Base-by-base conservation (phyloP, 768 basidiomycete species). In the Leccinum disarticulatum region DNA sequence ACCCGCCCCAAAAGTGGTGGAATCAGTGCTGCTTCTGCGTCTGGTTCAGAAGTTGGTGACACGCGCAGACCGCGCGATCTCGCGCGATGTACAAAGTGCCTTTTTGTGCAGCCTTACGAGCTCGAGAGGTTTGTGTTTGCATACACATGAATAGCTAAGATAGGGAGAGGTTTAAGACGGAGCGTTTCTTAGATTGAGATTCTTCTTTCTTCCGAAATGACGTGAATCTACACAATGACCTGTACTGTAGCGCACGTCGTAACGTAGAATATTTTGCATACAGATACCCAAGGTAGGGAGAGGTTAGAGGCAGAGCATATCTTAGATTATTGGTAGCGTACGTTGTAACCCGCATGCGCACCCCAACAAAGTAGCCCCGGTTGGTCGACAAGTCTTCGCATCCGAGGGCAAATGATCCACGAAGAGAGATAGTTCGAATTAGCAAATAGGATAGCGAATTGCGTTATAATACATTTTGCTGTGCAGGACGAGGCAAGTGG, bases 31-130 rank as follows among this genome's bases (percentile, higher is more conserved):
- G 64, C 31, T 60, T 63, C 15, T 64, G 61, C 14, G 38, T 61
- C 0, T 74, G 69, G 56, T 63, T 71, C 62, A 71, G 57, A 57
- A 63, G 67, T 15, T 66, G 71, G 71, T 67, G 30, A 68, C n/a
- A n/a, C n/a, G n/a, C 41, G 41, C 41, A 19, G 47, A 48, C 13
- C 22, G 19, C 27, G 8, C 38, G 10, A 43, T 43, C n/a, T n/a
- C 22, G 19, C 27, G 8, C 38, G 10, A 43, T 43, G 41, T n/a
- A 41, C 41, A 43, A 3, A n/a, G 36, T 6, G 2, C 36, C 2
- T 38, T 15, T 36, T 36, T 36, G 22, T 31, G 31, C 8, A 31
- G 33, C 11, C 17, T 38, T 38, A 38, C 15, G 15, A 38, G 15
- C 38, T 17, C 15, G 38, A 8, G 38, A 41, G 8, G 14, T 17